phyloP scores from a whole-genome alignment of 164 flowering plant species.

The Litsea cubeba region DNA sequence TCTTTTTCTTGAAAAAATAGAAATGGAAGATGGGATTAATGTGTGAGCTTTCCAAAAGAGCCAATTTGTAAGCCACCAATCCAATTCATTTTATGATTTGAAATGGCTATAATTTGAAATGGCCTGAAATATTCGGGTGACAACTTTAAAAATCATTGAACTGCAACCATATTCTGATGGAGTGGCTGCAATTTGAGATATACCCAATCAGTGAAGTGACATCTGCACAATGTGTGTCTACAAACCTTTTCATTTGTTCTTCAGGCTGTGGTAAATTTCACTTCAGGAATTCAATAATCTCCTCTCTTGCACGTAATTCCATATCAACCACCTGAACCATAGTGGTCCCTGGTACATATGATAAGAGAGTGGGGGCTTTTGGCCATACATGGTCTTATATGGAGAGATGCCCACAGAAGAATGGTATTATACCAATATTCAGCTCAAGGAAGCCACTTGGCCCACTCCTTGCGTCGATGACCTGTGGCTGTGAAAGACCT shows the following conservation, averaged over 20 bases:
- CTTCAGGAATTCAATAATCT: neutral
- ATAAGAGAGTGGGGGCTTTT: neutral
- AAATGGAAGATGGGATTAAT: no score
- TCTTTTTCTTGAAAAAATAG: no score
- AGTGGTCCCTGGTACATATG: neutral
- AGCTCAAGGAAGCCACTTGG: conserved; percentile 1
- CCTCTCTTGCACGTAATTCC: neutral
- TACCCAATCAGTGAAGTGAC: neutral
- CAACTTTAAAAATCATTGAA: neutral
- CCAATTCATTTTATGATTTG: neutral
- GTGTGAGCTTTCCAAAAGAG: neutral
- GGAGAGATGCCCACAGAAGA: no score
- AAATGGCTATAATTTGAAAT: neutral
- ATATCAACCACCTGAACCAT: neutral
- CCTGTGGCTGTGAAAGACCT: neutral
- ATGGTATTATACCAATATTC: conserved; percentile 1
- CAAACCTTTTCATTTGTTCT: no score
- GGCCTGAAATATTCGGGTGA: neutral
- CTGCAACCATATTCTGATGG: neutral
- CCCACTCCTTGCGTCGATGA: neutral
- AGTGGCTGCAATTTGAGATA: neutral
- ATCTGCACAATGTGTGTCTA: neutral
- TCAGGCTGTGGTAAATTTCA: neutral
- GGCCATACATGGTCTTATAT: neutral
- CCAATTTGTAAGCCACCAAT: neutral